These are phyloP conservation scores for Raffaelea ambrosiae DNA, from an alignment of 2,329 filamentous ascomycete species.

Conservation along the genomic window DNA sequence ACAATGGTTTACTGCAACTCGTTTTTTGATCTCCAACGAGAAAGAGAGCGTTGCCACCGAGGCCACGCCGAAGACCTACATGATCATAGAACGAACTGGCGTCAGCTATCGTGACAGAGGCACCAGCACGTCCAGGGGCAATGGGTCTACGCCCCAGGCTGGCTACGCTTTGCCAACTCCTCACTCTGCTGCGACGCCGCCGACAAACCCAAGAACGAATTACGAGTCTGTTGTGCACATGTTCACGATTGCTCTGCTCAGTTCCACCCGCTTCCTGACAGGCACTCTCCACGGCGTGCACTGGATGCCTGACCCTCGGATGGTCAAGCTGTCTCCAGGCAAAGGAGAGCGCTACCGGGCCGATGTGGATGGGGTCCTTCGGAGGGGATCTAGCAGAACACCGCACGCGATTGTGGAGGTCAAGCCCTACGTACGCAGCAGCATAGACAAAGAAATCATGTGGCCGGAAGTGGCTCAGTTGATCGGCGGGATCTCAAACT, in stretches of 20 bases:
- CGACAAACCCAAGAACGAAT: not conserved
- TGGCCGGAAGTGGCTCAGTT: not conserved
- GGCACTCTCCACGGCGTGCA: not conserved
- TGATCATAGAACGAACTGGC: not conserved
- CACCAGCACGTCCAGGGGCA: not conserved
- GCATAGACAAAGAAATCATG: not conserved
- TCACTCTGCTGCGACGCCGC: too few species aligned
- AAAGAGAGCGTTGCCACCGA: not conserved
- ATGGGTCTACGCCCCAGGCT: not conserved
- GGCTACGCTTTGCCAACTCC: not conserved
- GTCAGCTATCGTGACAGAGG: not conserved
- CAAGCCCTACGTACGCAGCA: not conserved
- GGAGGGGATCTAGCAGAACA: not conserved
- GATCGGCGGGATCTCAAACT: not conserved
- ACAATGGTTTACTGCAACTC: not conserved
- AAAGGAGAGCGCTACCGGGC: not conserved
- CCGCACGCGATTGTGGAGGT: not conserved
- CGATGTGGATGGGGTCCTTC: not conserved
- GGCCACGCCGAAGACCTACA: not conserved
- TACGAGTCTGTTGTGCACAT: not conserved
- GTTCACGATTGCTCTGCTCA: not conserved
- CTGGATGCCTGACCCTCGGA: not conserved
- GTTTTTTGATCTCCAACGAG: not conserved
- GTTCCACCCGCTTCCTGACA: not conserved
- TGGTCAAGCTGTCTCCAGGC: not conserved